Percentiles rank a stretch among this genome's conserved stretches.
Evolutionary conservation across 225 moss, liverwort and hornwort genomes (phyloP).

Genomic region (Rhytidiadelphus loreus): DNA sequence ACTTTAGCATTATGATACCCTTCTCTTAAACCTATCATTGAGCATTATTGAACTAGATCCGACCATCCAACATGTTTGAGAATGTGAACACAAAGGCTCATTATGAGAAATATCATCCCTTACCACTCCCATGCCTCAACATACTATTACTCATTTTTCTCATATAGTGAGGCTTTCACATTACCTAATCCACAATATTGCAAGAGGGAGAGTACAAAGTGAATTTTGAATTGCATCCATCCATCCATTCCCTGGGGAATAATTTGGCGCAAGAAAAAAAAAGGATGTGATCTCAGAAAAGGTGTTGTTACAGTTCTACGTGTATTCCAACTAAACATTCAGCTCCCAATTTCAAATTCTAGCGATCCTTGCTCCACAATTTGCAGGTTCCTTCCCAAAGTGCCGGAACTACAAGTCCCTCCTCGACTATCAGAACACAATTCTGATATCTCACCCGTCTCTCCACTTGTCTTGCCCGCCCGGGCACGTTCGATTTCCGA

Average conservation of each 20-base stretch:
- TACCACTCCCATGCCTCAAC: not conserved
- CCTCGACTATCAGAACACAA: not conserved
- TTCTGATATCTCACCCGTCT: not conserved
- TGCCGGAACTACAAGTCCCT: not conserved
- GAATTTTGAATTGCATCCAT: not conserved
- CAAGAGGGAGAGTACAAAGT: not conserved
- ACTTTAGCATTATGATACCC: not conserved
- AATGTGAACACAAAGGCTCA: accelerated
- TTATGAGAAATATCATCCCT: no score
- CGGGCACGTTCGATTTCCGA: no score
- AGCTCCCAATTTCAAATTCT: not conserved
- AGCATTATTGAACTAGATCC: not conserved
- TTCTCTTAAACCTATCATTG: not conserved
- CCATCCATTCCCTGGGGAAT: no score
- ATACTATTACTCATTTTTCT: no score
- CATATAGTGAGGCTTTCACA: not conserved
- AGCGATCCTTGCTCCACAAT: not conserved
- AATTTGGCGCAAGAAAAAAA: not conserved
- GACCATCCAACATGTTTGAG: not conserved
- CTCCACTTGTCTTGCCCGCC: not conserved
- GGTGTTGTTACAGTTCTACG: no score
- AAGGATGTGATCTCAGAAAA: not conserved
- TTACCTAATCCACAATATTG: not conserved
- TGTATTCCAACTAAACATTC: not conserved
- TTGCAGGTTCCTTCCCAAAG: not conserved